A percentile compares a stretch with the other conserved stretches of the same genome.
Conservation (phyloP, 169 alveolate species). For the Plasmodium yoelii region DNA sequence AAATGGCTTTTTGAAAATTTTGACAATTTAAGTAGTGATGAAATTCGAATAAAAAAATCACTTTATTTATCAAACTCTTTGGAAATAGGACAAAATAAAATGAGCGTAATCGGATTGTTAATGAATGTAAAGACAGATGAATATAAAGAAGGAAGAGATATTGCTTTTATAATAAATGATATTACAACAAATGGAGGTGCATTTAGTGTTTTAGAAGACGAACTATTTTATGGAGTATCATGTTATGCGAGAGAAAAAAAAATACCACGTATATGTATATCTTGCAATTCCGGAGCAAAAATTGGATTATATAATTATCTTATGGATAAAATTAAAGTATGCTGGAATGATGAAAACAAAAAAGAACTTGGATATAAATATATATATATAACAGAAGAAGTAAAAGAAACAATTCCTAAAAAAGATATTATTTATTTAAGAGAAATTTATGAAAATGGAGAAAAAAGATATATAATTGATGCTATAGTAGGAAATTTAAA, state of each 20-base stretch:
- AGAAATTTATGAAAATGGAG: constrained; percentile 78
- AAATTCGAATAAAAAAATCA: constrained; percentile 31
- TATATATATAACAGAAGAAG: constrained; percentile 84
- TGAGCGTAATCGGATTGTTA: constrained; percentile 59
- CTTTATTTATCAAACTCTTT: constrained; percentile 31
- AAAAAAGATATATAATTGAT: constrained; percentile 71
- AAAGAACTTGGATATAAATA: constrained; percentile 86
- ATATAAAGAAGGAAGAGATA: constrained; percentile 87
- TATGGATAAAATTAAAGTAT: constrained; percentile 80
- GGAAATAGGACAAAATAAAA: constrained; percentile 54
- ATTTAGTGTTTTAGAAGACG: constrained; percentile 79
- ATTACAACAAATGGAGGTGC: constrained; percentile 83
- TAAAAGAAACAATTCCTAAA: constrained; percentile 72
- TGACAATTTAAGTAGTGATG: constrained; percentile 34
- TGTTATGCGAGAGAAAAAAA: constrained; percentile 87
- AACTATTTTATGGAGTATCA: constrained; percentile 84
- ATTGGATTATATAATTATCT: constrained; percentile 87
- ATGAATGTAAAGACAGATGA: constrained; percentile 77
- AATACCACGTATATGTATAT: constrained; percentile 87
- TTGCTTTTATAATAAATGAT: constrained; percentile 87
- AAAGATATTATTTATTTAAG: constrained; percentile 81
- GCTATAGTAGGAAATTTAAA: constrained; percentile 80
- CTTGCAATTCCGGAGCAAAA: constrained; percentile 90
- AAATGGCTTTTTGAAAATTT: constrained; percentile 8
- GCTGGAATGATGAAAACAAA: constrained; percentile 83